Base-by-base conservation (phyloP, 164 flowering plant genomes). In the Dillenia suffruticosa region DNA sequence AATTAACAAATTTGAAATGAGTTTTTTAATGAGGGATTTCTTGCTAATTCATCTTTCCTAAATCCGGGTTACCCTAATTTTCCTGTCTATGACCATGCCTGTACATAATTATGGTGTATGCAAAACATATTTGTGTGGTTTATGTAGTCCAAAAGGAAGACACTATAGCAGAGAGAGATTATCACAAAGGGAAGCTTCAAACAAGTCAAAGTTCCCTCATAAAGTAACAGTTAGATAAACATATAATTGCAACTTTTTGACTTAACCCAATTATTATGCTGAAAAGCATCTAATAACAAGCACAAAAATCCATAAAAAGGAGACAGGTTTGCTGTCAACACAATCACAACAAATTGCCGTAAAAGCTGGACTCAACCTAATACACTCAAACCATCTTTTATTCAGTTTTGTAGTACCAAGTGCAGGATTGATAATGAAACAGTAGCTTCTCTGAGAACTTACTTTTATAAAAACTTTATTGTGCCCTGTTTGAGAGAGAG, bases 321-420 rank as follows among this genome's bases (percentile, higher is more conserved):
- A 51, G 17, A 64, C 47, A 64, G 14, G 59, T 69, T 57, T 58
- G 40, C 65, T 58, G 69, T 65, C 69, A 64, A 66, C 74, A 58
- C 67, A 26, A 58, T 56, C 61, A 56, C 49, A 49, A 50, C 46
- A 16, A 48, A 16, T 26, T 22, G 16, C 2, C 40, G 40, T 32
- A 32, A 32, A 58, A 46, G 22, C 40, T 12, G 9, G 51, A 26
- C 55, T 15, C 11, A 26, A 58, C 51, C 51, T 46, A 46, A 57
- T 15, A 58, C 43, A 32, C 22, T 53, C 9, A 22, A 26, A 9
- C 15, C 46, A 45, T 32, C 52, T 54, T 54, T 24, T 15, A 45
- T 24, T 53, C 26, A 11, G 22, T 45, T n/a, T 9, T 14, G 16
- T 26, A 8, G 3, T 8, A 53, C 19, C 8, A 10, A 57, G 10